Conservation (phyloP, 1,284 basidiomycete species). For the Sporisorium reilianum region DNA sequence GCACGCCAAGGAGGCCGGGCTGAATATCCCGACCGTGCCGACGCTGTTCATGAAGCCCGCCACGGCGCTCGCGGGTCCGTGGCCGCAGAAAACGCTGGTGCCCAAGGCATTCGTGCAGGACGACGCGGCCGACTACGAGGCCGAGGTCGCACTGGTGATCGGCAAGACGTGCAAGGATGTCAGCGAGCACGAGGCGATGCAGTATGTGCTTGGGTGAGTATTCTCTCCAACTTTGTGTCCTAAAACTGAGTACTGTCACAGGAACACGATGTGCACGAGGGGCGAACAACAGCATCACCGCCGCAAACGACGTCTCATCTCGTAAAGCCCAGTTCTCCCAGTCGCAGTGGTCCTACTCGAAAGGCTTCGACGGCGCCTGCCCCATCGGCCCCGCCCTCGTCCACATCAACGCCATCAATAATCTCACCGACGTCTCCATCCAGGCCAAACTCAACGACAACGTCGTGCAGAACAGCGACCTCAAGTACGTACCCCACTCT, state of each 20-base stretch:
- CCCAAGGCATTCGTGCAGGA: slow-evolving; percentile 77
- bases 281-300: slow-evolving; percentile 57
- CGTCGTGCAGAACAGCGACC: slow-evolving; percentile 67
- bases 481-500: slow-evolving; percentile 71
- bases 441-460: slow-evolving; percentile 67
- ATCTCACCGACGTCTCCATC: slow-evolving; percentile 62
- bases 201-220: slow-evolving; percentile 76
- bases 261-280: too few relatives aligned
- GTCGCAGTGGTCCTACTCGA: slow-evolving; percentile 69
- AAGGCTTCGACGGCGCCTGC: slow-evolving; percentile 71
- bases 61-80: slow-evolving; percentile 79
- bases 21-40: slow-evolving; percentile 74
- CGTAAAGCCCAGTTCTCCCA: slow-evolving; percentile 66
- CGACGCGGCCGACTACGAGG: slow-evolving; percentile 85
- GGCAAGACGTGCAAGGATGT: slow-evolving; percentile 84
- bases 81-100: slow-evolving; percentile 73
- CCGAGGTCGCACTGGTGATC: slow-evolving; percentile 86
- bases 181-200: slow-evolving; percentile 78
- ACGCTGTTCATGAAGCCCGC: slow-evolving; percentile 84
- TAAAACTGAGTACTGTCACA: too few relatives aligned
- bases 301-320: slow-evolving; percentile 71
- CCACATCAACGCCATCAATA: slow-evolving; percentile 50
- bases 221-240: not conserved
- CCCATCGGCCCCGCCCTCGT: slow-evolving; percentile 71
- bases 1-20: slow-evolving; percentile 75